Conservation (phyloP, 345 rosid genomes). For the Gossypioides kirkii region DNA sequence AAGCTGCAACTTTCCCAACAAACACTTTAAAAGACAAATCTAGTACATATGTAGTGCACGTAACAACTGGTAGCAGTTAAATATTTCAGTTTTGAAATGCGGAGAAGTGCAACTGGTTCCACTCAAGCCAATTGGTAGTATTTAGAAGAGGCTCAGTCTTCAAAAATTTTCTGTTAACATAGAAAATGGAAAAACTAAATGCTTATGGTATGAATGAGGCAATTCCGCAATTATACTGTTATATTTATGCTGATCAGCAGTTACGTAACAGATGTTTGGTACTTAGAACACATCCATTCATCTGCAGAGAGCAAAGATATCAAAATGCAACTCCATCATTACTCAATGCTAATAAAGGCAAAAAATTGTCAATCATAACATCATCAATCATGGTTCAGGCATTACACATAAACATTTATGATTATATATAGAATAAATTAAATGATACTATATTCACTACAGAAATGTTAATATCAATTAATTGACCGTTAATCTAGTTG, state of each 20-base stretch:
- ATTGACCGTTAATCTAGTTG: constrained; percentile 1
- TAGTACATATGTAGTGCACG: neutral
- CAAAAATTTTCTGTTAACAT: neutral
- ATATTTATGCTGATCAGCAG: neutral
- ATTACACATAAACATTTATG: neutral
- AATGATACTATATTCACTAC: neutral
- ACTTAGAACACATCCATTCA: neutral
- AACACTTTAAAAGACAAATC: neutral
- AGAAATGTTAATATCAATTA: neutral
- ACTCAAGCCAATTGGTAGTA: neutral
- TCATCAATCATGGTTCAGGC: neutral
- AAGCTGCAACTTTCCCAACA: too few relatives aligned
- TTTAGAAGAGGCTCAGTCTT: neutral
- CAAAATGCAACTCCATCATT: neutral
- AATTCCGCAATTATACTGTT: neutral
- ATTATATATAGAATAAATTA: neutral
- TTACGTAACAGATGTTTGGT: neutral
- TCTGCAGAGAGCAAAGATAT: neutral
- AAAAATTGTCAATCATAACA: neutral
- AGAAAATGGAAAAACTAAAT: neutral
- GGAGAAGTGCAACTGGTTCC: neutral
- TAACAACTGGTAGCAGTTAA: neutral
- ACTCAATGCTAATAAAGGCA: neutral
- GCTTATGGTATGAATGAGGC: neutral
- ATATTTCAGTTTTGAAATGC: neutral